Evolutionary conservation across 2,329 filamentous ascomycete genomes (phyloP), one percentile per base, ranked within the genome.

Genomic region (Fusarium clavum): DNA sequence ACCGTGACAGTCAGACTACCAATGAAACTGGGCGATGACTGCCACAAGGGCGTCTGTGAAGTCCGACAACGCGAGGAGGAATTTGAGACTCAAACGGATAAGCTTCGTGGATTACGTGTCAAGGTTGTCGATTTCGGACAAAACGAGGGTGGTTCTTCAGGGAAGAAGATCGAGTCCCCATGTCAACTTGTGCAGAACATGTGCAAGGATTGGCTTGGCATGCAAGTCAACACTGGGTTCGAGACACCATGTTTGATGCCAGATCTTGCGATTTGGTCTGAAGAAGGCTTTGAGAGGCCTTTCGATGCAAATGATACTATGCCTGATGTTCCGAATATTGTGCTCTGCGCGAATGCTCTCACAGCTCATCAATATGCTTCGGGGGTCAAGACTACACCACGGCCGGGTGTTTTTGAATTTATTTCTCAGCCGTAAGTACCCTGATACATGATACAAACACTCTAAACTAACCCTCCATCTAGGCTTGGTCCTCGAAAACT

Each of bases 401-500:
- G 60, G 3, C 65, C 64, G 27, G 73, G 72, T 3, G 65, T 81
- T 5, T 75, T 79, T 8, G 81, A 82, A 48, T 81, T 81, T 27
- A 76, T 82, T 14, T 79, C 80, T 14, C 80, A 80, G 18, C 81
- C 81, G 77, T 80, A 61, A 74, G 80, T 76, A 24, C 5, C 0
- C 9, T 2, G 4, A 4, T 5, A 14, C 25, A 1, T 1, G 5
- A 1, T 11, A 20, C 2, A 8, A 7, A 29, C 6, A 3, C 18
- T 16, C 11, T 44, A 8, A 6, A 18, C 34, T 60, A 18, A 63
- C 49, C 49, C 4, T 51, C 40, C 2, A 5, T 5, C 5, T 22
- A 81, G 79, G 3, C 72, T 79, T 7, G 79, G 80, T 3, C 80
- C 81, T 14, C 76, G 80, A 6, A 82, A 82, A 43, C 66, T 82